phyloP scores from a whole-genome alignment of 768 basidiomycete species.

The Serendipita vermifera region DNA sequence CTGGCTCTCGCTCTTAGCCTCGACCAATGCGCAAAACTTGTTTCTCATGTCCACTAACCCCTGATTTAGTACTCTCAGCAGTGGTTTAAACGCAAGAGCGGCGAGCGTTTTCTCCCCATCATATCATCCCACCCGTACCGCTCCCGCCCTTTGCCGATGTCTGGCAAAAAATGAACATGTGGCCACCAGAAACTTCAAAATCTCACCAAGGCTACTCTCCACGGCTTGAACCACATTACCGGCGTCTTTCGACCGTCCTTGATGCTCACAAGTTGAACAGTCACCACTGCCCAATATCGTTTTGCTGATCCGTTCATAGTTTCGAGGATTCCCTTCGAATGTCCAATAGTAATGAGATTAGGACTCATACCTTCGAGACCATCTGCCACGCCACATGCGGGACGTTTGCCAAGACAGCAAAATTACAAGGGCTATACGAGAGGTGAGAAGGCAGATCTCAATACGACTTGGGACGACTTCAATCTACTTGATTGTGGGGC shows the following conservation, averaged over 20 bases:
- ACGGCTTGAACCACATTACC: slow-evolving; percentile 36
- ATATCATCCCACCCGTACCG: too few species aligned
- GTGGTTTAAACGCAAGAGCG: too few species aligned
- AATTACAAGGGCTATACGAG: slow-evolving; percentile 29
- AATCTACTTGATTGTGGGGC: slow-evolving; percentile 36
- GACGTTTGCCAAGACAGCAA: slow-evolving; percentile 32
- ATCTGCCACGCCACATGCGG: slow-evolving; percentile 41
- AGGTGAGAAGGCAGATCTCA: slow-evolving; percentile 34
- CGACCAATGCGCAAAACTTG: too few species aligned
- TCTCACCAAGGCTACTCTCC: slow-evolving; percentile 35
- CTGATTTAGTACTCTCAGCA: too few species aligned
- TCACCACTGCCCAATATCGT: slow-evolving; percentile 39
- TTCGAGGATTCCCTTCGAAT: slow-evolving; percentile 37
- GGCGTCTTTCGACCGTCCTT: slow-evolving; percentile 34
- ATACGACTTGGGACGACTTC: slow-evolving; percentile 37
- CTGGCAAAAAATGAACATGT: slow-evolving; percentile 24
- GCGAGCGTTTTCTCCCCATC: too few species aligned
- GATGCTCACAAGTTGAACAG: slow-evolving; percentile 39
- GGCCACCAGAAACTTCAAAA: slow-evolving; percentile 39
- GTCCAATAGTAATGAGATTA: slow-evolving; percentile 31
- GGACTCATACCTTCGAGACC: slow-evolving; percentile 40
- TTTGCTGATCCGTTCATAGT: slow-evolving; percentile 41
- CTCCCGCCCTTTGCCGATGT: too few species aligned
- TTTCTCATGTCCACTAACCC: too few species aligned
- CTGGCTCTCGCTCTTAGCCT: too few species aligned